Conservation (phyloP, 2,329 filamentous ascomycete species). For the Colletotrichum tabaci region DNA sequence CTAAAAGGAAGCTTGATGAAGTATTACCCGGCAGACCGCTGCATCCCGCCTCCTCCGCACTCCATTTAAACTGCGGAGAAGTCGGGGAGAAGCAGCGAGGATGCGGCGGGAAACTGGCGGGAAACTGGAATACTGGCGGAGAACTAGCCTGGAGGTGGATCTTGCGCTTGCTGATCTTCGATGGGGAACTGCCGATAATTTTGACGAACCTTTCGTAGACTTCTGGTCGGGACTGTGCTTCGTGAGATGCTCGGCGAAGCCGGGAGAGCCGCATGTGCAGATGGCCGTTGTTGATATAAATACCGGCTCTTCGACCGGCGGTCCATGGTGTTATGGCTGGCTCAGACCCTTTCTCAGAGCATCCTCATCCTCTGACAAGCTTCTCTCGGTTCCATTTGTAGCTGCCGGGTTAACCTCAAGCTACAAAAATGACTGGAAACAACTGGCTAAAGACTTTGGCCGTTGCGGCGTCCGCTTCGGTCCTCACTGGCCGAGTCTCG, state of each 20-base stretch:
- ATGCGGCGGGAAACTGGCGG: constrained; percentile 7
- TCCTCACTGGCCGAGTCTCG: not conserved
- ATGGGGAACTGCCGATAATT: constrained; percentile 35
- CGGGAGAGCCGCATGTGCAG: not conserved
- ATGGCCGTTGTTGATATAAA: constrained; percentile 8
- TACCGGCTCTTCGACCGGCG: not conserved
- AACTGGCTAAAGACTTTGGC: constrained; percentile 12
- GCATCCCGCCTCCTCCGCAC: not conserved
- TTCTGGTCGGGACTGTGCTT: not conserved
- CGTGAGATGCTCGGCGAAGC: constrained; percentile 1
- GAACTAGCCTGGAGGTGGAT: constrained; percentile 1
- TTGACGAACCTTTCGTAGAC: constrained; percentile 19
- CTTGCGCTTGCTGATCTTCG: constrained; percentile 21
- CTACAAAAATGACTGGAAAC: constrained; percentile 8
- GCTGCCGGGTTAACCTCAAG: not conserved
- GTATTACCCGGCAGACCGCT: not conserved
- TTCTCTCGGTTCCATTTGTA: not conserved
- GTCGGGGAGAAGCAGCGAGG: not conserved
- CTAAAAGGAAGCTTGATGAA: not conserved
- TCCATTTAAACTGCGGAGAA: not conserved
- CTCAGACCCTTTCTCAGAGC: not conserved
- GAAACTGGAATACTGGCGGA: constrained; percentile 1
- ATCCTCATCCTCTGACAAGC: not conserved
- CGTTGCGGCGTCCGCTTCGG: constrained; percentile 11
- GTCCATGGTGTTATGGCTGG: not conserved